Evolutionary conservation across 345 rosid genomes (phyloP).

Genomic region (Lepidium sativum): DNA sequence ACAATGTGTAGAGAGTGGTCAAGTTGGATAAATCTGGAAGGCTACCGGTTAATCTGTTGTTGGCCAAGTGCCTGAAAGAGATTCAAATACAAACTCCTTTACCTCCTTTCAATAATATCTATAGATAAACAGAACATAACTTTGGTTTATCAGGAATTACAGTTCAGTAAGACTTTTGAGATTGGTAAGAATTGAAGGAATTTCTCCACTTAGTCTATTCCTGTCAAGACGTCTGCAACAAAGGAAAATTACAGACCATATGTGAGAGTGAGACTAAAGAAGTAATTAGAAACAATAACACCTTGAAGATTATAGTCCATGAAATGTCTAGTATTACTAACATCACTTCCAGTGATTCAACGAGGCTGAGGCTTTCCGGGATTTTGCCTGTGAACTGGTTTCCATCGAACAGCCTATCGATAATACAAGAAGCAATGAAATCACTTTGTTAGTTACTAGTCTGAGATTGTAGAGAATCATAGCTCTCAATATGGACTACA

Average conservation of each 20-base stretch:
- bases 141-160: conserved; percentile 39
- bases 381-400: no score
- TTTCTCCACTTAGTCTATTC: conserved; percentile 40
- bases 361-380: no score
- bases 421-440: no score
- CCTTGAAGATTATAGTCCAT: no score
- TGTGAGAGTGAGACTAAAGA: no score
- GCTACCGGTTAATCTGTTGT: conserved; percentile 46
- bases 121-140: not conserved
- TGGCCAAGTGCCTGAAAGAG: conserved; percentile 55
- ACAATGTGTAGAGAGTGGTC: conserved; percentile 51
- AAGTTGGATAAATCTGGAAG: conserved; percentile 53
- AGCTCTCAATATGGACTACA: not conserved
- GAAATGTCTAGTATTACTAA: no score
- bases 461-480: not conserved
- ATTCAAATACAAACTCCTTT: not conserved
- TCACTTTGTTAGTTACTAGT: not conserved
- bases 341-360: no score
- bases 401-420: no score
- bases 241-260: no score
- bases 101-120: not conserved
- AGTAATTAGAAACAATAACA: not conserved
- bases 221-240: conserved; percentile 65
- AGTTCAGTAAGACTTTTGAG: conserved; percentile 42
- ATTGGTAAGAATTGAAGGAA: conserved; percentile 53